Conservation (phyloP, 1,284 basidiomycete species). For the Ceraceosorus guamensis region DNA sequence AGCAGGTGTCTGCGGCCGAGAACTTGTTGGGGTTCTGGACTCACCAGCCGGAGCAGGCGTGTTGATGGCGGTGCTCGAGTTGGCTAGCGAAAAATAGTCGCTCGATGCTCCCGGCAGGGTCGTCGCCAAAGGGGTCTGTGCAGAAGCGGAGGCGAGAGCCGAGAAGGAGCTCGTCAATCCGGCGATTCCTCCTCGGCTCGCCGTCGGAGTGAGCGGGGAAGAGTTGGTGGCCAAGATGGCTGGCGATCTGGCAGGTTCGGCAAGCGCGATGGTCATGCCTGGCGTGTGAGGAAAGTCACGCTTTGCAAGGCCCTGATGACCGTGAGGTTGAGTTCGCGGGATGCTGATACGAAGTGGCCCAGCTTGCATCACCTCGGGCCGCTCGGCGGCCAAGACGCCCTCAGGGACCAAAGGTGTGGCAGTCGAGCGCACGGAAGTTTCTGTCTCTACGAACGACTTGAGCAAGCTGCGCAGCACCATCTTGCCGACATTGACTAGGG, state of each 20-base stretch:
- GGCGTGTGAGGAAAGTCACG: too few species aligned
- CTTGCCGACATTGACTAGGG: slow-evolving; percentile 33
- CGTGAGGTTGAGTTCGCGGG: background rate
- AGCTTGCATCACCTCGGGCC: background rate
- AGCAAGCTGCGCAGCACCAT: slow-evolving; percentile 47
- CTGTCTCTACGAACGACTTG: slow-evolving; percentile 32
- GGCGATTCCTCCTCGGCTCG: too few species aligned
- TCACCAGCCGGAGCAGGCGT: background rate
- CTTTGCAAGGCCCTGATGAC: background rate
- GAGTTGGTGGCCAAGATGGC: slow-evolving; percentile 19
- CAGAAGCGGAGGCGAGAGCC: too few species aligned
- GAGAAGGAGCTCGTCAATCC: too few species aligned
- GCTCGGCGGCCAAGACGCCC: slow-evolving; percentile 8
- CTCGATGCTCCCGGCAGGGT: slow-evolving; percentile 3
- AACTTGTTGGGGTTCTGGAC: too few species aligned
- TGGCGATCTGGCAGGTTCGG: slow-evolving; percentile 28
- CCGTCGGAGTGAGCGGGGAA: slow-evolving; percentile 11
- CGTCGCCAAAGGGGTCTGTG: too few species aligned
- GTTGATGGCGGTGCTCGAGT: background rate
- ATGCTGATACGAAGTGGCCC: background rate
- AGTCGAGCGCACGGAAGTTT: slow-evolving; percentile 44
- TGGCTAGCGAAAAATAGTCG: slow-evolving; percentile 26
- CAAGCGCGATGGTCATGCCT: slow-evolving; percentile 32
- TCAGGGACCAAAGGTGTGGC: background rate
- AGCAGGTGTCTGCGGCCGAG: too few species aligned